Base-by-base conservation (phyloP, 1,284 basidiomycete genomes). In the Tremellales sp. region DNA sequence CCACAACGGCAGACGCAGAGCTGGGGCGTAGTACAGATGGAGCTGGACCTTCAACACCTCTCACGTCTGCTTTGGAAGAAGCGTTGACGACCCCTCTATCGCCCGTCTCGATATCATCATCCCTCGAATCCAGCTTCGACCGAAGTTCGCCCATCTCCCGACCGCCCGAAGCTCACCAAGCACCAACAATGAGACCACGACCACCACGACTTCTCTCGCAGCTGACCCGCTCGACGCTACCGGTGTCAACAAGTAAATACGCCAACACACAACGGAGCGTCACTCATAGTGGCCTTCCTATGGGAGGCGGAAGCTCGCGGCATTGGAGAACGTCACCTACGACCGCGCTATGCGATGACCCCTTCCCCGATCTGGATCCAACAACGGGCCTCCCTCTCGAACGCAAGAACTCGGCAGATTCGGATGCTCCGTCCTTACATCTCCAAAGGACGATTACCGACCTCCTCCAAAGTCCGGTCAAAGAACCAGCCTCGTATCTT, bases 321-420 rank as follows among this genome's bases (percentile, higher is more conserved):
- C 53, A 12, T 62, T 58, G 61, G 39, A 54, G 53, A 42, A 36
- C 53, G 19, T 26, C 31, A 11, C 49, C 52, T 13, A 53, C 58
- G 8, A 54, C 51, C 4, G 49, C 50, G 7, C 24, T 56, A 13
- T 39, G 45, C 22, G 50, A 61, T 36, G 58, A 61, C 17, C 53
- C 57, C 24, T 71, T 67, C 45, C 70, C 70, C 1, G 70, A 72
- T 41, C 54, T 72, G 6, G 68, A 72, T 43, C 68, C 70, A 2
- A 48, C 53, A 1, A 69, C 70, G 4, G 68, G 70, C 5, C 44
- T 72, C 7, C 70, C 70, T 0, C 25, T 61, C 8, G 46, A 45
- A 13, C 26, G 55, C 21, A 42, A 42, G 25, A 46, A 36, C 2
- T 49, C 54, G 6, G 17, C 41, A 6, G 49, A 52, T 4, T 54